These are phyloP conservation scores for Ascochyta clinopodiicola DNA, from an alignment of 2,329 filamentous ascomycete species.

Conservation along the genomic window DNA sequence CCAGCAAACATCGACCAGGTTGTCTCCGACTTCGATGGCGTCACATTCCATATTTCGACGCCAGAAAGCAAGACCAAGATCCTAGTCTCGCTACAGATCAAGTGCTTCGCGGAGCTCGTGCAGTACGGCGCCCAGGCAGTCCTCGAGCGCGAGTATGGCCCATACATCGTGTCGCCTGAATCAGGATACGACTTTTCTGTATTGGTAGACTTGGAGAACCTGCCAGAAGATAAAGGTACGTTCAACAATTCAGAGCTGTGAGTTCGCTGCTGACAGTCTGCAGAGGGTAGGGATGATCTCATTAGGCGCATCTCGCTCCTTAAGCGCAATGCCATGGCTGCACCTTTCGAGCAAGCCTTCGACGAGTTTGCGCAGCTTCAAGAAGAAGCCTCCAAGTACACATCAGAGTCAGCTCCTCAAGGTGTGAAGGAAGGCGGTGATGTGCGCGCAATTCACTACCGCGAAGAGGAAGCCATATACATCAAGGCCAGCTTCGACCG, in stretches of 20 bases:
- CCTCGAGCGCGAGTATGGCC: slow-evolving; percentile 91
- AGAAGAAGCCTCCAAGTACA: slow-evolving; percentile 90
- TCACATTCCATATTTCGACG: slow-evolving; percentile 97
- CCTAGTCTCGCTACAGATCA: slow-evolving; percentile 89
- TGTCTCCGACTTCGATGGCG: slow-evolving; percentile 98
- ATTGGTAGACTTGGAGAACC: slow-evolving; percentile 82
- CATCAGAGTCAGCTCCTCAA: slow-evolving; percentile 90
- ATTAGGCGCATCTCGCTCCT: slow-evolving; percentile 86
- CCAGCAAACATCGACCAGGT: slow-evolving; percentile 95
- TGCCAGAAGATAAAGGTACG: slow-evolving; percentile 79
- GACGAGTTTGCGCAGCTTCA: slow-evolving; percentile 86
- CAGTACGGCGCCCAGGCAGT: slow-evolving; percentile 92
- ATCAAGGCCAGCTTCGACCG: slow-evolving; percentile 97
- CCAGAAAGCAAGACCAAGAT: slow-evolving; percentile 94
- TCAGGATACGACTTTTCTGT: slow-evolving; percentile 96
- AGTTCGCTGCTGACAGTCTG: slow-evolving; percentile 26
- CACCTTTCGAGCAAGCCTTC: slow-evolving; percentile 96
- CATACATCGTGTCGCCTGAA: slow-evolving; percentile 87
- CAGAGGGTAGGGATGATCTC: slow-evolving; percentile 84
- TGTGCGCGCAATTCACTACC: slow-evolving; percentile 96
- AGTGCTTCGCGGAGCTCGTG: slow-evolving; percentile 91
- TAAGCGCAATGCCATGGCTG: slow-evolving; percentile 98
- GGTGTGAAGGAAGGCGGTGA: slow-evolving; percentile 87
- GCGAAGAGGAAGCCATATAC: slow-evolving; percentile 98
- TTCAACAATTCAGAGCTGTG: neutral